Evolutionary conservation across 2,329 filamentous ascomycete genomes (phyloP).

Genomic region (Arthroderma sp.): DNA sequence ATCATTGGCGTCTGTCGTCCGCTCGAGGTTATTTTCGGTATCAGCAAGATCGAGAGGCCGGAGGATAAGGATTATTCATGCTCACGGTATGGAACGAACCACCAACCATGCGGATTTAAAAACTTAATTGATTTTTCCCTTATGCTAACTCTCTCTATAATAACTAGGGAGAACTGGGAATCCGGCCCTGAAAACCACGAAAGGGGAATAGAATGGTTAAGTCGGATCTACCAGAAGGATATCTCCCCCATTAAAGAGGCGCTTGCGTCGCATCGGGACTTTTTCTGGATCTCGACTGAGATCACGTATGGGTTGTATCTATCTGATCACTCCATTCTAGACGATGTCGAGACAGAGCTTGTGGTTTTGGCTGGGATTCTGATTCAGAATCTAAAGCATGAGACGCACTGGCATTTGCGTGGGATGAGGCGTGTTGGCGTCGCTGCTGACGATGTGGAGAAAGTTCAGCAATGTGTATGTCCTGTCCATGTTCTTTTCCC

Average conservation of each 20-base stretch:
- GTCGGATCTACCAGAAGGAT: conserved; percentile 43
- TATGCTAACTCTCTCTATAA: not conserved
- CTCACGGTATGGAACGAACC: conserved; percentile 21
- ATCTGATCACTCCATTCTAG: conserved; percentile 28
- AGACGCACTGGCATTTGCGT: conserved; percentile 35
- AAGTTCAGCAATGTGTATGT: conserved; percentile 12
- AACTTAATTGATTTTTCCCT: not conserved
- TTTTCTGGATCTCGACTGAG: conserved; percentile 54
- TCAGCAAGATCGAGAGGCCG: conserved; percentile 36
- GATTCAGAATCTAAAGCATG: conserved; percentile 29
- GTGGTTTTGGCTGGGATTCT: conserved; percentile 33
- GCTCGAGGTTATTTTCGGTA: conserved; percentile 46
- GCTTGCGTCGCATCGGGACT: conserved; percentile 4
- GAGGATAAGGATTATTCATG: conserved; percentile 46
- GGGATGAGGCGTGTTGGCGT: conserved; percentile 30
- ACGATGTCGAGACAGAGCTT: conserved; percentile 32
- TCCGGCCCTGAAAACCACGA: conserved; percentile 42
- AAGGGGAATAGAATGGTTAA: conserved; percentile 43
- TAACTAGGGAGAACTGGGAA: conserved; percentile 40
- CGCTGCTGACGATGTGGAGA: conserved; percentile 28
- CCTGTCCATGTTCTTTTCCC: not conserved
- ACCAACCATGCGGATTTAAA: too few species aligned
- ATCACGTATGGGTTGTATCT: conserved; percentile 51
- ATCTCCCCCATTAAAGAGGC: conserved; percentile 9
- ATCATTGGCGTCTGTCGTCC: conserved; percentile 51